phyloP scores from a whole-genome alignment of 176 grass and related monocot species.

The Neostapfia colusana region DNA sequence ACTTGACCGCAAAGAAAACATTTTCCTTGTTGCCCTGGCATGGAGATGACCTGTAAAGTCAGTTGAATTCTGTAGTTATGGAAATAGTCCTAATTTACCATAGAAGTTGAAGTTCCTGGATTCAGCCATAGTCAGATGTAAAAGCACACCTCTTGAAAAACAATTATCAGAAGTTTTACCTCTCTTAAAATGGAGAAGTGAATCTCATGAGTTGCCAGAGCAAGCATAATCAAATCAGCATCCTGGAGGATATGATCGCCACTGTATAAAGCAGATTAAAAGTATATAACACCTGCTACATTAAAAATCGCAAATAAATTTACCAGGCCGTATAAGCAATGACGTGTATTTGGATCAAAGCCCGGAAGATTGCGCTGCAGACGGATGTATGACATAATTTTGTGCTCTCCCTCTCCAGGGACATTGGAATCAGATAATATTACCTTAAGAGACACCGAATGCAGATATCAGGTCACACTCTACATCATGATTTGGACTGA shows the following conservation, averaged over 20 bases:
- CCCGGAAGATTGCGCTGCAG: constrained; percentile 84
- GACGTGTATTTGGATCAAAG: constrained; percentile 77
- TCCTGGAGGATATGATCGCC: constrained; percentile 54
- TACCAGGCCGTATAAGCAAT: constrained; percentile 94
- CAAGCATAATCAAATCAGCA: constrained; percentile 99
- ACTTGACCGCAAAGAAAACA: constrained; percentile 85
- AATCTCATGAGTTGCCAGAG: constrained; percentile 89
- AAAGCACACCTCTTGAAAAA: constrained; percentile 17
- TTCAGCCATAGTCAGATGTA: neutral
- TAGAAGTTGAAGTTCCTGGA: constrained; percentile 23
- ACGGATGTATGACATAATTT: constrained; percentile 97
- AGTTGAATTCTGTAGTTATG: constrained; percentile 52
- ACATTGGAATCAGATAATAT: constrained; percentile 98
- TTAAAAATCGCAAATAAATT: constrained; percentile 28
- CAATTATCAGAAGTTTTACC: constrained; percentile 51
- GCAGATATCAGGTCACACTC: constrained; percentile 47
- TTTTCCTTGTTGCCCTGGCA: constrained; percentile 97
- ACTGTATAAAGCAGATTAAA: too few species aligned
- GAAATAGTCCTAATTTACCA: constrained; percentile 46
- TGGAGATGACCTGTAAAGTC: constrained; percentile 89
- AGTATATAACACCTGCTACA: neutral
- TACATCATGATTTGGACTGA: constrained; percentile 39
- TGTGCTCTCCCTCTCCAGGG: constrained; percentile 93
- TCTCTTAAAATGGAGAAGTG: constrained; percentile 99
- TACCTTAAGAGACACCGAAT: constrained; percentile 70